Evolutionary conservation across 2,329 filamentous ascomycete species (phyloP), one percentile per base, ranked within the genome.

Genomic region (Niveomyces coronatus): DNA sequence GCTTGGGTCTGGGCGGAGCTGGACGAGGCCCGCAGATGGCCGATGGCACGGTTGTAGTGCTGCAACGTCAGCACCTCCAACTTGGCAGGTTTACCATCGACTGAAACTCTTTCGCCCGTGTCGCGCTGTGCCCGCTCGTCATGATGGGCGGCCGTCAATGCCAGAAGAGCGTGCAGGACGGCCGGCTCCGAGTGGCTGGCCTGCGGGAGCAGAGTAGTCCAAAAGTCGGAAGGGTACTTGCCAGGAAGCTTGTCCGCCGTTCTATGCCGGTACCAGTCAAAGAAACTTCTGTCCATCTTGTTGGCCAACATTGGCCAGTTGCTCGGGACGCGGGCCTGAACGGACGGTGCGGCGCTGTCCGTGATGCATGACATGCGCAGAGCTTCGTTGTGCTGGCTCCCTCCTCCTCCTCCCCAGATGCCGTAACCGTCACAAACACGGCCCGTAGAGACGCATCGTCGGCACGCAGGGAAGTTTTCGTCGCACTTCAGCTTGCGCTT

Each of bases 221-320:
- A 66, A 31, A 66, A 65, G 1, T 37, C 43, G 2, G 55, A 61
- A 16, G 40, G 44, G 37, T 62, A 65, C 2, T 51, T 49, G 1
- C 60, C 61, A 0, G 54, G 55, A 1, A 67, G 42, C 37, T 63
- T 64, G 4, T 48, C 44, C 1, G 48, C 49, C 4, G 58, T 65
- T 15, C 57, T 57, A 23, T 48, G 48, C 13, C 54, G 55, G 49
- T 71, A 71, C 57, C 63, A 70, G 11, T 64, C 58, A n/a, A n/a
- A n/a, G n/a, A 13, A 67, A 56, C 38, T 51, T 57, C 1, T 37
- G 37, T 9, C 47, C 46, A 30, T 67, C 60, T 22, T 61, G 52
- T 7, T 41, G 34, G 40, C 19, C 17, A n/a, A 29, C 51, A 15
- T 44, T 26, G 3, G 44, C 36, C 13, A 22, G 28, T 3, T 43